These are phyloP conservation scores for Cardiospermum halicacabum DNA, from an alignment of 345 rosid genomes.

Conservation along the genomic window DNA sequence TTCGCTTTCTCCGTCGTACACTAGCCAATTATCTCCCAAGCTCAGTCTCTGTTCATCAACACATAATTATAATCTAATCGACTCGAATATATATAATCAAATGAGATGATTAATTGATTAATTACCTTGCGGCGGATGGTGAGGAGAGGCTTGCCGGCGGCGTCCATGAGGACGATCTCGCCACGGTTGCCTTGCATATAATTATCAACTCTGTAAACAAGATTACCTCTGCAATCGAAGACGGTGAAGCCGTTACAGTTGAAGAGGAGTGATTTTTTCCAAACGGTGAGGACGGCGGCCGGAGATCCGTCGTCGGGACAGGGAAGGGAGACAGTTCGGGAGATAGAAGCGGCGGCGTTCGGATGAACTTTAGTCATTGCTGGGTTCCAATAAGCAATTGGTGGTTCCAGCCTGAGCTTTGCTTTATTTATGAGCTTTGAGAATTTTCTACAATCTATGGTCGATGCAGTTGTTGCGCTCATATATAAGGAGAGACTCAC, in stretches of 20 bases:
- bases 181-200: slow-evolving; percentile 51
- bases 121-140: slow-evolving; percentile 91
- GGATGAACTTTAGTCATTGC: slow-evolving; percentile 82
- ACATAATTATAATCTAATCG: background rate
- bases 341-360: slow-evolving; percentile 21
- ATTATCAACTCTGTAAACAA: slow-evolving; percentile 81
- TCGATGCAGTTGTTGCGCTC: too few species aligned
- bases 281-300: slow-evolving; percentile 58
- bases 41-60: slow-evolving; percentile 51
- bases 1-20: slow-evolving; percentile 70
- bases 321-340: background rate
- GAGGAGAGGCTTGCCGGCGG: slow-evolving; percentile 80
- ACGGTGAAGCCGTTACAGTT: slow-evolving; percentile 96
- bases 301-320: slow-evolving; percentile 10
- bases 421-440: background rate
- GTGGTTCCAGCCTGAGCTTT: slow-evolving; percentile 13
- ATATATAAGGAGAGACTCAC: slow-evolving; percentile 9
- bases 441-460: background rate
- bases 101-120: background rate
- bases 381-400: background rate
- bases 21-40: slow-evolving; percentile 69
- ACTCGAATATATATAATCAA: background rate
- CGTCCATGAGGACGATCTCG: slow-evolving; percentile 87
- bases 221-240: slow-evolving; percentile 63
- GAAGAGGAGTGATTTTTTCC: slow-evolving; percentile 92